Conservation (phyloP, 1,139 yeast species). For the Candida smagusa region DNA sequence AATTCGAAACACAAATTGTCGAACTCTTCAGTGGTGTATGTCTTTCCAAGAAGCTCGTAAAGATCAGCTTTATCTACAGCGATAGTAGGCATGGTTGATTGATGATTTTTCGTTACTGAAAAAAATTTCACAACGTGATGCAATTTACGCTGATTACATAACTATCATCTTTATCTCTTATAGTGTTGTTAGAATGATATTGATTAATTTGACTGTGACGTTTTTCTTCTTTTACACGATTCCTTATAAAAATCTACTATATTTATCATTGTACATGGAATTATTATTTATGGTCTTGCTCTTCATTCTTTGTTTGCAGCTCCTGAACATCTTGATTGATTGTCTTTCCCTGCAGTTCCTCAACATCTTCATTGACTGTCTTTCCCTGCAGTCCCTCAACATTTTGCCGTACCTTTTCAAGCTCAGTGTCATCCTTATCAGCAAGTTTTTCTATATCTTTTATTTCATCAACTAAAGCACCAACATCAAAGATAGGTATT, state of each 20-base stretch:
- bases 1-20: constrained; percentile 97
- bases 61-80: constrained; percentile 93
- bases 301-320: constrained; percentile 17
- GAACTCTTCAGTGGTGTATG: constrained; percentile 86
- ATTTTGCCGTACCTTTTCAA: constrained; percentile 15
- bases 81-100: constrained; percentile 79
- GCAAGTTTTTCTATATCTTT: constrained; percentile 38
- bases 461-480: constrained; percentile 45
- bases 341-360: background rate
- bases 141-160: constrained; percentile 6
- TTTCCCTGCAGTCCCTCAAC: constrained; percentile 8
- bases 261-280: too few species aligned
- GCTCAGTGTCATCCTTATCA: constrained; percentile 14
- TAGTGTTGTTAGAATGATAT: too few species aligned
- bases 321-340: background rate
- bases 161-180: too few species aligned
- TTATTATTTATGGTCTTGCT: constrained; percentile 9
- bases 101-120: constrained; percentile 3
- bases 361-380: background rate
- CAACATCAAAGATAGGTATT: constrained; percentile 41
- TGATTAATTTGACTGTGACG: too few species aligned
- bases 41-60: constrained; percentile 73
- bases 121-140: constrained; percentile 5
- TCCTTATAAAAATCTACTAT: too few species aligned
- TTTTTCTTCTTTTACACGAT: too few species aligned